phyloP scores from a whole-genome alignment of 257 asterid genomes.

The Capsicum chinense region DNA sequence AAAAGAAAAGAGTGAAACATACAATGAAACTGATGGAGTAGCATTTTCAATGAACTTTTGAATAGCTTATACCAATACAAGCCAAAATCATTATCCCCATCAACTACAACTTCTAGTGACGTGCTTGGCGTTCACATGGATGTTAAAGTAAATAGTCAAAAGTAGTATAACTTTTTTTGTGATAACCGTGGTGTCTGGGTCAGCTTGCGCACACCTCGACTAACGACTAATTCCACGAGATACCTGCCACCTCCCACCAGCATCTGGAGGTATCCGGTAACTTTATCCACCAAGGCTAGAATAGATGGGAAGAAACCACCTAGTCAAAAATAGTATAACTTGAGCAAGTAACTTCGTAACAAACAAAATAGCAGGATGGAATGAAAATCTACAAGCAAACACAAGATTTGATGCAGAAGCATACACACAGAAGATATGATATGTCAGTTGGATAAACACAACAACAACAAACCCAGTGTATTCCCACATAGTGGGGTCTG shows the following conservation, averaged over 20 bases:
- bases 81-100: background rate
- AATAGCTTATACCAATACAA: background rate
- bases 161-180: background rate
- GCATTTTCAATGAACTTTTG: background rate
- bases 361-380: background rate
- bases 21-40: background rate
- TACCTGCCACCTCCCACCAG: too few relatives aligned
- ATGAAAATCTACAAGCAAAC: background rate
- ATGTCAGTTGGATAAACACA: background rate
- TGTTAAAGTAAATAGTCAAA: background rate
- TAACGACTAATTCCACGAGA: too few relatives aligned
- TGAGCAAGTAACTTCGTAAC: background rate
- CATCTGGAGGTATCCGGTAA: too few relatives aligned
- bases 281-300: too few relatives aligned
- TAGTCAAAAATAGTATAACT: background rate
- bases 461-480: too few relatives aligned
- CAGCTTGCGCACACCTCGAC: too few relatives aligned
- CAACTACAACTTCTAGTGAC: conserved; percentile 15
- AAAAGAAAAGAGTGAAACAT: background rate
- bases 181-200: too few relatives aligned
- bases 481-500: too few relatives aligned
- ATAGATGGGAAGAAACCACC: too few relatives aligned
- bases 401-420: background rate
- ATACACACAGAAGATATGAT: background rate
- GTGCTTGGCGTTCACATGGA: background rate